A percentile compares a stretch with the other conserved stretches of the same genome.
phyloP scores from a whole-genome alignment of 2,329 filamentous ascomycete genomes.

The Botrytis fragariae region DNA sequence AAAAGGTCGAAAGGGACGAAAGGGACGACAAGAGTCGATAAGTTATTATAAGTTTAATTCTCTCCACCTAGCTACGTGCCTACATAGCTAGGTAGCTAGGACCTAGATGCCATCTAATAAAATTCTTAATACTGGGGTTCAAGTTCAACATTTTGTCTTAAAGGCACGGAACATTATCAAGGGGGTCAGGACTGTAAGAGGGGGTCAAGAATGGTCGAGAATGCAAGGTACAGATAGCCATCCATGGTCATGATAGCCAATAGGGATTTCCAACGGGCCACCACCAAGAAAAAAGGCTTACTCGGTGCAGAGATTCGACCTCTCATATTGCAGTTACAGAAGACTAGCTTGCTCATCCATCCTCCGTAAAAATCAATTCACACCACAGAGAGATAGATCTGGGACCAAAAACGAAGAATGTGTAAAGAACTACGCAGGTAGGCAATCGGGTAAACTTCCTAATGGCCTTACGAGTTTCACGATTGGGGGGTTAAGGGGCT shows the following conservation, averaged over 20 bases:
- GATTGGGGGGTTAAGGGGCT: neutral
- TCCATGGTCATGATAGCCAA: neutral
- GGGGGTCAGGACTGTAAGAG: neutral
- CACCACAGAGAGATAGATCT: neutral
- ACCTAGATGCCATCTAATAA: neutral
- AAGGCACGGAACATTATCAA: slow-evolving; percentile 1
- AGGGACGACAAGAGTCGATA: neutral
- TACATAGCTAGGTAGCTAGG: neutral
- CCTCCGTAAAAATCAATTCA: neutral
- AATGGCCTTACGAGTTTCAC: slow-evolving; percentile 1
- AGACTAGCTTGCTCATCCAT: neutral
- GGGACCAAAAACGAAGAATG: neutral
- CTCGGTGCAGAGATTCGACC: neutral
- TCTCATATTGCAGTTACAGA: neutral
- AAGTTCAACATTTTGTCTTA: neutral
- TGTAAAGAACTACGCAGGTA: neutral
- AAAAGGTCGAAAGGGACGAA: neutral
- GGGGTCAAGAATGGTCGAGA: slow-evolving; percentile 8
- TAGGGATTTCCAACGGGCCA: neutral
- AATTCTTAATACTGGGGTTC: neutral
- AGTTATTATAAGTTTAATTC: neutral
- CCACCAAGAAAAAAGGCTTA: neutral
- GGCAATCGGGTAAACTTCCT: neutral
- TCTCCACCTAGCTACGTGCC: neutral
- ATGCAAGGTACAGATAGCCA: slow-evolving; percentile 17